These are phyloP conservation scores for Lodderomyces theae DNA, from an alignment of 1,139 yeast genomes.

Conservation along the genomic window DNA sequence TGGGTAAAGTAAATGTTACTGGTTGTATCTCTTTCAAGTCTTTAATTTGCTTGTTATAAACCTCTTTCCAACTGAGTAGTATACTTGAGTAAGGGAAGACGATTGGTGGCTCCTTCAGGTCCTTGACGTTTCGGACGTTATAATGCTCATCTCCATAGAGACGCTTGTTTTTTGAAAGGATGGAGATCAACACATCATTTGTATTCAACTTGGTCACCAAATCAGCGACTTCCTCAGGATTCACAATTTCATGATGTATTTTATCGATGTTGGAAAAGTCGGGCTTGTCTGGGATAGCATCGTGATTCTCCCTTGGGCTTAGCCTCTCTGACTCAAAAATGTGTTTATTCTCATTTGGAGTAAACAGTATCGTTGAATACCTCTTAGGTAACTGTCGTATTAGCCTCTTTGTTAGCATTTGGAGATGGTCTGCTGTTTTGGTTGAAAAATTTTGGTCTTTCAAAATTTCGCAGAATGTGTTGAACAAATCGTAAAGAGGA, in stretches of 20 bases:
- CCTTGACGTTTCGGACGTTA: constrained; percentile 6
- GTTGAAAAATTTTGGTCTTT: background rate
- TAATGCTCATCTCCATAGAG: constrained; percentile 28
- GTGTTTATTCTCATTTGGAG: constrained; percentile 31
- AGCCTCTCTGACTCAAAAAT: constrained; percentile 34
- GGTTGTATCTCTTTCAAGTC: constrained; percentile 13
- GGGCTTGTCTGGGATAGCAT: constrained; percentile 37
- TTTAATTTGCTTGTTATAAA: constrained; percentile 24
- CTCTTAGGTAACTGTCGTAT: constrained; percentile 9
- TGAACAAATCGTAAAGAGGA: no score
- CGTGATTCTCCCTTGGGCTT: constrained; percentile 29
- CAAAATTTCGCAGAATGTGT: background rate
- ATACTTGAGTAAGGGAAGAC: constrained; percentile 29
- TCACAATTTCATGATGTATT: constrained; percentile 30
- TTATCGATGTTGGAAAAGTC: constrained; percentile 16
- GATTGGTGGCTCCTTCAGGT: constrained; percentile 2
- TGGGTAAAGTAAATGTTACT: background rate
- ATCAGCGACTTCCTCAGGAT: constrained; percentile 38
- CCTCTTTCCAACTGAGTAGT: constrained; percentile 29
- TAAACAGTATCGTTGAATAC: constrained; percentile 25
- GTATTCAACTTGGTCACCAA: constrained; percentile 25
- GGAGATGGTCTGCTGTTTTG: background rate
- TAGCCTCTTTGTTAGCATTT: constrained; percentile 2
- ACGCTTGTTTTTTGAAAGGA: constrained; percentile 28
- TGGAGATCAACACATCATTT: constrained; percentile 31